A percentile compares a stretch with the other conserved stretches of the same genome.
These are phyloP conservation scores for Passiflora organensis DNA, from an alignment of 345 rosid species.

Conservation along the genomic window DNA sequence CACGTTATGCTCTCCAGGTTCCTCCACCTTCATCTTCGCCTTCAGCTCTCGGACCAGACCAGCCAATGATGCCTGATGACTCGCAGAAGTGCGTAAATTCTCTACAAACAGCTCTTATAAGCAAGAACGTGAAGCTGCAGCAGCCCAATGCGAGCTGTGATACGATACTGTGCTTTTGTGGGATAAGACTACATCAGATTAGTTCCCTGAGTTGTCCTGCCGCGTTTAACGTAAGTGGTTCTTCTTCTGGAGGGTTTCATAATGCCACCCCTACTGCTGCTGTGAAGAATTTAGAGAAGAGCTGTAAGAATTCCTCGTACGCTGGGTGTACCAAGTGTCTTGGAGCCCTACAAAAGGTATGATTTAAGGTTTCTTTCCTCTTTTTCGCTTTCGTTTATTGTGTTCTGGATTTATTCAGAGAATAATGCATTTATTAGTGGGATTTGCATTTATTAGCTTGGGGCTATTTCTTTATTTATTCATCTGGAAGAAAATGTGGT, in stretches of 20 bases:
- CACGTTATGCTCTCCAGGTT: constrained; percentile 74
- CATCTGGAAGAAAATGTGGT: neutral
- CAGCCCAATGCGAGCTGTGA: constrained; percentile 89
- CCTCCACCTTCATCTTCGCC: constrained; percentile 46
- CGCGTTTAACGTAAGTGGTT: constrained; percentile 61
- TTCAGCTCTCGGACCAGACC: constrained; percentile 36
- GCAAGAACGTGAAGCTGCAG: constrained; percentile 70
- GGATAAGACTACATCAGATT: constrained; percentile 92
- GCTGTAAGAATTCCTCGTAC: constrained; percentile 80
- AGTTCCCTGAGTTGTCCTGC: constrained; percentile 94
- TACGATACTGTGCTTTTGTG: constrained; percentile 82
- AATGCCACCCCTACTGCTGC: constrained; percentile 92
- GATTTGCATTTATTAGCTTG: constrained; percentile 16
- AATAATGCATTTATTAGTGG: constrained; percentile 20
- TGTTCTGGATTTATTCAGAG: too few species aligned
- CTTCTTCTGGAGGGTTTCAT: constrained; percentile 35
- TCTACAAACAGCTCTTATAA: constrained; percentile 65
- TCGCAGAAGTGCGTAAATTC: constrained; percentile 95
- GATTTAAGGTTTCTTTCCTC: too few species aligned
- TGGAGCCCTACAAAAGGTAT: constrained; percentile 89
- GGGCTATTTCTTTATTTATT: neutral
- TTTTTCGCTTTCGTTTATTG: too few species aligned
- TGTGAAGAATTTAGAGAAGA: constrained; percentile 78
- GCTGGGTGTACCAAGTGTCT: constrained; percentile 95
- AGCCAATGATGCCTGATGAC: constrained; percentile 93